These are phyloP conservation scores for Ramularia endophylla DNA, from an alignment of 2,329 filamentous ascomycete genomes.

Conservation along the genomic window DNA sequence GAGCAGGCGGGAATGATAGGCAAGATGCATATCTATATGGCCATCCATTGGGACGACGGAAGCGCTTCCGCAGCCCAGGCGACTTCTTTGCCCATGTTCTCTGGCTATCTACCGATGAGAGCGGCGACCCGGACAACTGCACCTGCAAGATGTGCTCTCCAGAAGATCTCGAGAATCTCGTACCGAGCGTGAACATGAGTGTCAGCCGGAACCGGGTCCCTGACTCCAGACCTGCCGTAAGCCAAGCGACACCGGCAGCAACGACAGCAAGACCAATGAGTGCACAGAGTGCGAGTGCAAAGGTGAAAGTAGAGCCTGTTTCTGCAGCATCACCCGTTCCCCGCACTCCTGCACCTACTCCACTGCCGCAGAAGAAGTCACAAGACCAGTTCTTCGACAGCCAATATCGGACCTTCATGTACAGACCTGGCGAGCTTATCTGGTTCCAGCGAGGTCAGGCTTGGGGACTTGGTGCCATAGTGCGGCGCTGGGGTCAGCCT, in stretches of 20 bases:
- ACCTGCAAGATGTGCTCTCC: conserved; percentile 53
- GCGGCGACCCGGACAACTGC: conserved; percentile 50
- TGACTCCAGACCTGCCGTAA: conserved; percentile 3
- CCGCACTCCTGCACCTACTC: conserved; percentile 24
- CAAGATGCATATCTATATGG: conserved; percentile 58
- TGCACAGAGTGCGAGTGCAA: too few species aligned
- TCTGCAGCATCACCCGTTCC: conserved; percentile 4
- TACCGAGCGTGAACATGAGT: conserved; percentile 19
- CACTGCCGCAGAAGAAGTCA: conserved; percentile 36
- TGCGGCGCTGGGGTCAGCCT: conserved; percentile 37
- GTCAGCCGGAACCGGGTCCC: neutral
- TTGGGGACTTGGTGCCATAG: conserved; percentile 50
- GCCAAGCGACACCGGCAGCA: neutral
- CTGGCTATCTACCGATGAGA: conserved; percentile 51
- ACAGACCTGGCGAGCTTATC: conserved; percentile 50
- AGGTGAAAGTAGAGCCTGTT: conserved; percentile 15
- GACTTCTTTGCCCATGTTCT: conserved; percentile 57
- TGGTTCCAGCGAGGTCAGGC: conserved; percentile 50
- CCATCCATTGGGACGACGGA: conserved; percentile 51
- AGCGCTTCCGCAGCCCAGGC: conserved; percentile 52
- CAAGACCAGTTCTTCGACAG: conserved; percentile 47
- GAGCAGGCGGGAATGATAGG: conserved; percentile 46
- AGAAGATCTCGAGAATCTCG: conserved; percentile 42
- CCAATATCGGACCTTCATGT: conserved; percentile 44
- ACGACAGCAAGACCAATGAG: conserved; percentile 6